A percentile compares a stretch with the other conserved stretches of the same genome.
Conservation (phyloP, 371 early-diverging fungal species). For the Saksenaea vasiformis region DNA sequence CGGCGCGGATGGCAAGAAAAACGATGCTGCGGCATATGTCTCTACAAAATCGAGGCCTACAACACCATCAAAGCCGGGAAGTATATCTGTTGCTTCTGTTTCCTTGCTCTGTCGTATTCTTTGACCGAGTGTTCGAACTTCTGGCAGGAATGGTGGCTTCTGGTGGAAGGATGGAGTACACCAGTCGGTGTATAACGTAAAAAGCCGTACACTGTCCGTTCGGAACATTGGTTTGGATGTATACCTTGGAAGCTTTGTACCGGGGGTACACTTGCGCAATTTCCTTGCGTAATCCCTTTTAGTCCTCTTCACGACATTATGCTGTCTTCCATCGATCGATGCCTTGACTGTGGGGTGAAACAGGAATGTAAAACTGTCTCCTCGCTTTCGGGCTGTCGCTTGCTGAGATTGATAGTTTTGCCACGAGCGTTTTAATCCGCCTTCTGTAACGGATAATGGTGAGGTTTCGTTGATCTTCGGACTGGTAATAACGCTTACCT, state of each 20-base stretch:
- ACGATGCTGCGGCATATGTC: neutral
- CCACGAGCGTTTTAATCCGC: too few relatives aligned
- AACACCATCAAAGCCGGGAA: neutral
- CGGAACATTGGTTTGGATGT: neutral
- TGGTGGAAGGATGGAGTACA: neutral
- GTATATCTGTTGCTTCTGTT: neutral
- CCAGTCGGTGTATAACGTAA: neutral
- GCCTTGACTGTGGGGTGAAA: neutral
- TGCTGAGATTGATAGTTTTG: too few relatives aligned
- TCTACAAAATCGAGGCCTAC: neutral
- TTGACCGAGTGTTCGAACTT: neutral
- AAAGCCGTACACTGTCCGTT: neutral
- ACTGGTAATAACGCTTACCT: too few relatives aligned
- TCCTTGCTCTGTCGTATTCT: neutral
- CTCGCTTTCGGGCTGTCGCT: too few relatives aligned
- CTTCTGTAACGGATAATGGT: too few relatives aligned
- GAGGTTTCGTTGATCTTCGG: too few relatives aligned
- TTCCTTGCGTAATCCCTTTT: neutral
- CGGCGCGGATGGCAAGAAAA: neutral
- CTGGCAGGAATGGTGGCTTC: neutral
- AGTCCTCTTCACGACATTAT: neutral
- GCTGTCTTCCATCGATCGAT: neutral
- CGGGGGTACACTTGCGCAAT: neutral
- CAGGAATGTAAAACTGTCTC: too few relatives aligned
- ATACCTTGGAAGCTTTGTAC: neutral